Evolutionary conservation across 2,329 filamentous ascomycete genomes (phyloP).

Genomic region (Mollisiaceae sp.): DNA sequence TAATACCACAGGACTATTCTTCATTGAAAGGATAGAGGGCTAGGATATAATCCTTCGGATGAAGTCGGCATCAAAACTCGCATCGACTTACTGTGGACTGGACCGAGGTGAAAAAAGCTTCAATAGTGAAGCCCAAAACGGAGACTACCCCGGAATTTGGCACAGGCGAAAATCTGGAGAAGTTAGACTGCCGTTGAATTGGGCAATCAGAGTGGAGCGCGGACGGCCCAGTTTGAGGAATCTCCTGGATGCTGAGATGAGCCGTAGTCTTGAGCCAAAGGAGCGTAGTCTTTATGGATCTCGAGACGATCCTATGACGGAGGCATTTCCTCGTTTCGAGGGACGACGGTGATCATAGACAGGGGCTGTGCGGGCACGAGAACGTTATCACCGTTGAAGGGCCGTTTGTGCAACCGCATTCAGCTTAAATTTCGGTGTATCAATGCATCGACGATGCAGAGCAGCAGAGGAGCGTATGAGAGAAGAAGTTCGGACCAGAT

Average conservation of each 20-base stretch:
- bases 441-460: background rate
- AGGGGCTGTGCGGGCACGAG: background rate
- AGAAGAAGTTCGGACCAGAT: background rate
- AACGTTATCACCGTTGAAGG: slow-evolving; percentile 2
- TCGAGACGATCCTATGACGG: background rate
- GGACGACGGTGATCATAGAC: background rate
- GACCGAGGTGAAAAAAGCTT: slow-evolving; percentile 14
- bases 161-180: slow-evolving; percentile 30
- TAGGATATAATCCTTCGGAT: background rate
- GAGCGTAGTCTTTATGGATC: background rate
- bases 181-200: slow-evolving; percentile 14
- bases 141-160: slow-evolving; percentile 30
- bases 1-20: background rate
- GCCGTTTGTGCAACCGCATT: background rate
- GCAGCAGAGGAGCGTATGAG: background rate
- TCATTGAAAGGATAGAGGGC: slow-evolving; percentile 3
- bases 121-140: slow-evolving; percentile 13
- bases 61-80: slow-evolving; percentile 3
- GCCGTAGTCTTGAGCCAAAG: background rate
- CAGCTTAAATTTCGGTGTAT: background rate
- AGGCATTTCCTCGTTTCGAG: background rate
- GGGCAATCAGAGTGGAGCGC: background rate
- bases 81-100: slow-evolving; percentile 4
- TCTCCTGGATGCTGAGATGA: background rate
- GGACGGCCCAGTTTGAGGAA: background rate